Conservation (phyloP, 2,329 filamentous ascomycete genomes). For the Xylariaceae sp. region DNA sequence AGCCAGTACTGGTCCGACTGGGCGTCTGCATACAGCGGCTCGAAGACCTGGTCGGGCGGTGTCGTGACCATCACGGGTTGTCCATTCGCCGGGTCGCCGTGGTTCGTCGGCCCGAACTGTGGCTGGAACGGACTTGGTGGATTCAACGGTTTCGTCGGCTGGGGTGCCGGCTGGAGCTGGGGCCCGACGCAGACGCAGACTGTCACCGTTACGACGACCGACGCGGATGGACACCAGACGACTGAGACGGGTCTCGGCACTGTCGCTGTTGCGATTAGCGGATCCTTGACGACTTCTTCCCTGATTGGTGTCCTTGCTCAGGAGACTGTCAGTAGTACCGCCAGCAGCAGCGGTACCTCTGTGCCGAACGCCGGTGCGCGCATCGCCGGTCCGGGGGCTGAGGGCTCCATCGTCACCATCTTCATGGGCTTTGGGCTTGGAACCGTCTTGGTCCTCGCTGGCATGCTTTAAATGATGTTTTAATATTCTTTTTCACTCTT, state of each 20-base stretch:
- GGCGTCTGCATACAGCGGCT: conserved; percentile 28
- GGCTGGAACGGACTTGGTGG: conserved; percentile 35
- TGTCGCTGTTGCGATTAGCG: conserved; percentile 31
- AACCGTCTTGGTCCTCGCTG: conserved; percentile 26
- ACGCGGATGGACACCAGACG: conserved; percentile 27
- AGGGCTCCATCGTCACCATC: conserved; percentile 28
- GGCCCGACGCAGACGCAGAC: conserved; percentile 33
- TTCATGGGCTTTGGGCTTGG: conserved; percentile 29
- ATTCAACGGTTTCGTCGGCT: conserved; percentile 38
- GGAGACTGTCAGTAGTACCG: conserved; percentile 13
- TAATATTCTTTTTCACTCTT: neutral
- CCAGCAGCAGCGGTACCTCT: neutral
- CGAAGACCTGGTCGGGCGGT: conserved; percentile 35
- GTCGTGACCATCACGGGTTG: conserved; percentile 41
- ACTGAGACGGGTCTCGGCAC: conserved; percentile 29
- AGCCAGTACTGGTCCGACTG: conserved; percentile 30
- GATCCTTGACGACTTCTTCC: conserved; percentile 31
- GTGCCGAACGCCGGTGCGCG: conserved; percentile 14
- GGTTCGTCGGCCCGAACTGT: conserved; percentile 36
- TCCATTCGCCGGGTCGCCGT: conserved; percentile 37
- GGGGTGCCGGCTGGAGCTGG: conserved; percentile 40
- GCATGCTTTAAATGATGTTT: conserved; percentile 23
- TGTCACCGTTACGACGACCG: conserved; percentile 34
- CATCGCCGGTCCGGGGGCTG: conserved; percentile 11
- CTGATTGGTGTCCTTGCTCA: conserved; percentile 17